Evolutionary conservation across 2,329 filamentous ascomycete species (phyloP).

Genomic region (Lachnellula cervina): DNA sequence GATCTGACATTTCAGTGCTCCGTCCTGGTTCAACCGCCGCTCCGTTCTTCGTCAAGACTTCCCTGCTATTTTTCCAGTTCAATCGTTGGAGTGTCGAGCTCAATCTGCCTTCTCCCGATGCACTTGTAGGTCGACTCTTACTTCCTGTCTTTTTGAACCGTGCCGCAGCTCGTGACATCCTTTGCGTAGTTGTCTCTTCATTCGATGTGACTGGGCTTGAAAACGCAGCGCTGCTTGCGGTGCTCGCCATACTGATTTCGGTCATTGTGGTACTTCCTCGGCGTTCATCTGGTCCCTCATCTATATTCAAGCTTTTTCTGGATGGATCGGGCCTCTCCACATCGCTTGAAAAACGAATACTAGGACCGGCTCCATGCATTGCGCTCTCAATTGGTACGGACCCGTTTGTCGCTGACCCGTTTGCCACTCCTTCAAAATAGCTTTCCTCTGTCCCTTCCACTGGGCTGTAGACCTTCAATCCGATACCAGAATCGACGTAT

Average conservation of each 20-base stretch:
- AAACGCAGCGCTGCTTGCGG: slow-evolving; percentile 36
- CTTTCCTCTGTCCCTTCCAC: slow-evolving; percentile 24
- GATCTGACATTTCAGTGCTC: slow-evolving; percentile 1
- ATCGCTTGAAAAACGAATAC: slow-evolving; percentile 53
- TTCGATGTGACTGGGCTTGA: slow-evolving; percentile 41
- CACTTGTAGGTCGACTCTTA: slow-evolving; percentile 53
- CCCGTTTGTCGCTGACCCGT: slow-evolving; percentile 31
- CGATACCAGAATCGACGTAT: slow-evolving; percentile 43
- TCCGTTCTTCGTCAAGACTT: slow-evolving; percentile 24
- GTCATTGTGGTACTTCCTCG: slow-evolving; percentile 48
- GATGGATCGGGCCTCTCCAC: slow-evolving; percentile 38
- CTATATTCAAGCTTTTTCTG: slow-evolving; percentile 43
- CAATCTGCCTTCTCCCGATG: slow-evolving; percentile 53
- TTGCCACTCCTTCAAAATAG: slow-evolving; percentile 42
- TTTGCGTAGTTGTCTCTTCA: slow-evolving; percentile 51
- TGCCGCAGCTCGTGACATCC: slow-evolving; percentile 54
- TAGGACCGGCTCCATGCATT: slow-evolving; percentile 14
- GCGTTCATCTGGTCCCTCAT: slow-evolving; percentile 35
- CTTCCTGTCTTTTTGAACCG: slow-evolving; percentile 44
- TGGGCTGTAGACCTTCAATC: slow-evolving; percentile 14
- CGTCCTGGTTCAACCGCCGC: slow-evolving; percentile 8
- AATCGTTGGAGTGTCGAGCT: slow-evolving; percentile 51
- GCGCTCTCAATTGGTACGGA: no score
- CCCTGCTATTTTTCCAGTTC: slow-evolving; percentile 27
- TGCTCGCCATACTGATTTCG: slow-evolving; percentile 37